These are phyloP conservation scores for Fusarium oligoseptatum DNA, from an alignment of 2,329 filamentous ascomycete genomes.

Conservation along the genomic window DNA sequence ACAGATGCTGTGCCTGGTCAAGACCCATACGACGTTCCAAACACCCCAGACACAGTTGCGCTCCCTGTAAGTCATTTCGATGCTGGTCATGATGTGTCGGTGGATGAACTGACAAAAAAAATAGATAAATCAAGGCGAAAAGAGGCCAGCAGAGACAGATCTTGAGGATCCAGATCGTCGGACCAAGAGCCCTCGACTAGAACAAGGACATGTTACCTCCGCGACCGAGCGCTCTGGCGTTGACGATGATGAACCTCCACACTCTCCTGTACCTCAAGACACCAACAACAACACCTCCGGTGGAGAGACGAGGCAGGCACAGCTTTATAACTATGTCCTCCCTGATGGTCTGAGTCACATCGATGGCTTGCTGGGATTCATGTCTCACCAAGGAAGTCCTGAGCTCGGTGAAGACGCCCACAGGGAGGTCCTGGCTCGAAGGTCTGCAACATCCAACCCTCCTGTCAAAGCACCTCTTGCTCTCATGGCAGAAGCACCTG, in stretches of 20 bases:
- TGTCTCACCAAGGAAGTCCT: background rate
- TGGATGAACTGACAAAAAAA: background rate
- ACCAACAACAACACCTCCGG: background rate
- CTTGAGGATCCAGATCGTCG: background rate
- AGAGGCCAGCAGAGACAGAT: slow-evolving; percentile 16
- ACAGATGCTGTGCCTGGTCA: background rate
- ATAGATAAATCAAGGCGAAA: background rate
- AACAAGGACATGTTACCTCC: background rate
- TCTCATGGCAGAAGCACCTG: background rate
- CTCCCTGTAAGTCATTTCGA: background rate
- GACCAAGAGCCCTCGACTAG: slow-evolving; percentile 11
- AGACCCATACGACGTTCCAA: background rate
- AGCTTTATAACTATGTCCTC: background rate
- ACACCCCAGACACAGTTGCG: background rate
- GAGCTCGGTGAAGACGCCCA: background rate
- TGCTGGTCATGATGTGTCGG: background rate
- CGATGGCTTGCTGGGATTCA: background rate
- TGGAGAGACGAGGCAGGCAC: background rate
- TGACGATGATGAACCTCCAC: background rate
- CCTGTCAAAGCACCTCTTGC: slow-evolving; percentile 7
- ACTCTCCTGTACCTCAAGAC: background rate
- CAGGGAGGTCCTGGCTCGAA: background rate
- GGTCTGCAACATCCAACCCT: background rate
- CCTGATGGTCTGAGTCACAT: background rate
- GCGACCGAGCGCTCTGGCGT: background rate